These are phyloP conservation scores for Bifiguratus adelaidae DNA, from an alignment of 192 early-diverging fungal genomes.

Conservation along the genomic window DNA sequence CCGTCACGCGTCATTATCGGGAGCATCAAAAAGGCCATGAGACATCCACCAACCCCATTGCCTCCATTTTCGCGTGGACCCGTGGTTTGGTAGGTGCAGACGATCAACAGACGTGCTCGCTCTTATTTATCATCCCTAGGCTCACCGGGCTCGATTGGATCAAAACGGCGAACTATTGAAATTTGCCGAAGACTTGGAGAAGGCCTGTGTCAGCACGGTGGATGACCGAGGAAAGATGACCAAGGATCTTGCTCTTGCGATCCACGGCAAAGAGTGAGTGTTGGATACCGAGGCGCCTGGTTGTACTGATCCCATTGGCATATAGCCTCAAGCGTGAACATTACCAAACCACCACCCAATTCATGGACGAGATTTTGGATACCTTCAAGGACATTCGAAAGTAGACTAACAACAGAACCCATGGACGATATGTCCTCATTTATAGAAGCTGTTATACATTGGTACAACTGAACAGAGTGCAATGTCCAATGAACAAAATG, in stretches of 20 bases:
- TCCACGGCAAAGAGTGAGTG: slow-evolving; percentile 68
- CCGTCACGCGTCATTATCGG: slow-evolving; percentile 89
- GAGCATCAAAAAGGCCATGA: slow-evolving; percentile 94
- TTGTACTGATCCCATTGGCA: background rate
- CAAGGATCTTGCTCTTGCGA: slow-evolving; percentile 94
- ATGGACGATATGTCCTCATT: too few species aligned
- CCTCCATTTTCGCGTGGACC: slow-evolving; percentile 93
- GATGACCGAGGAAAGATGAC: slow-evolving; percentile 82
- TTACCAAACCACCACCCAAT: slow-evolving; percentile 82
- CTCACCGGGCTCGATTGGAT: slow-evolving; percentile 92
- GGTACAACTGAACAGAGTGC: too few species aligned
- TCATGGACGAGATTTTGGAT: slow-evolving; percentile 77
- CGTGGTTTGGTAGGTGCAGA: too few species aligned
- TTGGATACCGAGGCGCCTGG: slow-evolving; percentile 1
- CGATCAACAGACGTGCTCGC: too few species aligned
- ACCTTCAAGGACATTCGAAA: too few species aligned
- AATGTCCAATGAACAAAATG: too few species aligned
- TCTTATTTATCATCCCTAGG: too few species aligned
- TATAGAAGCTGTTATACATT: too few species aligned
- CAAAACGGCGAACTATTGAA: slow-evolving; percentile 56
- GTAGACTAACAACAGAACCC: too few species aligned
- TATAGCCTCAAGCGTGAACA: slow-evolving; percentile 50
- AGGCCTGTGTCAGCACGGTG: slow-evolving; percentile 84
- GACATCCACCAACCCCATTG: slow-evolving; percentile 96
- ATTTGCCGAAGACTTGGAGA: slow-evolving; percentile 76